Evolutionary conservation across 2,329 filamentous ascomycete species (phyloP), one percentile per base, ranked within the genome.

Genomic region (Colletotrichum godetiae): DNA sequence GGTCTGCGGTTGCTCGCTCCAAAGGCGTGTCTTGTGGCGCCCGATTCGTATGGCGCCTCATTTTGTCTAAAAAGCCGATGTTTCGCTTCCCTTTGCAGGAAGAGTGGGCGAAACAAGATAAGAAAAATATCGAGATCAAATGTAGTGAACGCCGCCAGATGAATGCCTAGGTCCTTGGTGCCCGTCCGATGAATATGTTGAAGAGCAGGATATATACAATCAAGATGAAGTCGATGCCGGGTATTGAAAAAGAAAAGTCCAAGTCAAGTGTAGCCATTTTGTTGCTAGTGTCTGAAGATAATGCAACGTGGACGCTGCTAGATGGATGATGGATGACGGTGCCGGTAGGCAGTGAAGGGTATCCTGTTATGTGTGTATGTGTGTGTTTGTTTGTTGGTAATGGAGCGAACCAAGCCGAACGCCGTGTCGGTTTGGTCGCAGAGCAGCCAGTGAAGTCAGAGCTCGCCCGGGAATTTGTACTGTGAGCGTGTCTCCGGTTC

Each of bases 151-250:
- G 68, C 67, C 71, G 71, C 71, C 71, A 52, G 67, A 72, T 73
- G 71, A 73, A 61, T 73, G 71, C 61, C 71, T 56, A 72, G 55
- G 62, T 55, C 70, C 57, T 72, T 24, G 62, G 62, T 73, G 71
- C 67, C 67, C 46, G 52, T 73, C 67, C 67, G 33, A 67, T 57
- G 42, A 65, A 35, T 46, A 53, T 42, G 53, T 70, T 65, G 33
- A 61, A 60, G 61, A 62, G 74, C 74, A 63, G 57, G 63, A 68
- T 67, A 74, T 75, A 68, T 76, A 75, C 75, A 73, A 59, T 65
- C 52, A 57, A 65, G 59, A 29, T 29, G 55, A 59, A 52, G 56
- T 67, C 56, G 61, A 72, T 33, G 68, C 61, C 67, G 75, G 75
- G 75, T 75, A 74, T 76, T 75, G 58, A 37, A 22, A 53, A 52